Base-by-base conservation (phyloP, 805 yeast genomes). In the Dipodascopsis tothii region DNA sequence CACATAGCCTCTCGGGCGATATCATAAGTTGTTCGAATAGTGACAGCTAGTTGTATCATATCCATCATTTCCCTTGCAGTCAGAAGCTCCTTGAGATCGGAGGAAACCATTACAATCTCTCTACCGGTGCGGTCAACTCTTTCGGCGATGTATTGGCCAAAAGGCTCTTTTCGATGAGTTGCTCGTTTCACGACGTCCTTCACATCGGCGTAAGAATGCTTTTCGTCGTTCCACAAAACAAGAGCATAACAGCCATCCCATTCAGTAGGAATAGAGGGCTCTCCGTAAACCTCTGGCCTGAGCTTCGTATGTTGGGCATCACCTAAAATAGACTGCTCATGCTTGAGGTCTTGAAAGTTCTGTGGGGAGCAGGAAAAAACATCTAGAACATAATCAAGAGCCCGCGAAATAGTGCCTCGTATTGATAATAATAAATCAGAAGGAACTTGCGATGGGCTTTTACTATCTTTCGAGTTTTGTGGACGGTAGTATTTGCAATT, bases 1-100 rank as follows among this genome's bases (percentile, higher is more conserved):
- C 82, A 79, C 84, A 83, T 78, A 45, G 82, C 88, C 57, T 86
- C 95, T 41, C 92, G 67, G 57, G 84, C 81, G 4, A 75, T 65
- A 56, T 85, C 94, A 44, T 87, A 66, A 16, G 76, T 69, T 41
- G 79, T 74, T 43, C 85, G 65, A 14, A 86, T 78, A 38, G 84
- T 73, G 1, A 81, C 72, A 1, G 80, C 73, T 17, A 84, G 65
- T 0, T 87, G 87, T 0, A 85, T 79, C 0, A 77, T 64, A 19
- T 75, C 73, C 23, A 85, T 61, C 2, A 71, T 64, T n/a, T 65
- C 64, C 54, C 81, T 81, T 28, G 80, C 68, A 32, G 69, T 74
- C 32, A 75, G 46, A 28, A 85, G 61, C 5, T 71, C 66, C 0
- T 63, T 63, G 4, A 81, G 52, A 51, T 78, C 70, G 4, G 67